phyloP scores from a whole-genome alignment of 176 grass and related monocot genomes.

The Oryza rufipogon region DNA sequence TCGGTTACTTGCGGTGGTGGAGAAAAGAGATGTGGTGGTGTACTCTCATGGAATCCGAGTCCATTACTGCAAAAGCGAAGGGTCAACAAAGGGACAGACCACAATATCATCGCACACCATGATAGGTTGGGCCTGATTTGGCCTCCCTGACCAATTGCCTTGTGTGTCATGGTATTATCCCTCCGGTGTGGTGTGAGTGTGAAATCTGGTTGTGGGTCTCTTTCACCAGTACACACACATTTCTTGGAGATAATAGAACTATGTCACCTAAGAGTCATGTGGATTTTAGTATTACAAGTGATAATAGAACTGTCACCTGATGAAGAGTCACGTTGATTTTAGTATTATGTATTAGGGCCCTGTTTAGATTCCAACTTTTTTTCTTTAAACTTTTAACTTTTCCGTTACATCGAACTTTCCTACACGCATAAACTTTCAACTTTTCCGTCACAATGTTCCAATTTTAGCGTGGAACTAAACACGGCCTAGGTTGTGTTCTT shows the following conservation, averaged over 20 bases:
- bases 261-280: not conserved
- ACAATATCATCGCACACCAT: not conserved
- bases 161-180: not conserved
- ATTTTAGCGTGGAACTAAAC: too few species aligned
- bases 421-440: too few species aligned
- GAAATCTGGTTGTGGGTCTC: too few species aligned
- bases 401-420: too few species aligned
- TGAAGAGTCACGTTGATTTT: not conserved
- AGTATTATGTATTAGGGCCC: too few species aligned
- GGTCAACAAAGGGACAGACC: conserved; percentile 28
- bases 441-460: too few species aligned
- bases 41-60: not conserved
- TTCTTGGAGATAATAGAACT: too few species aligned
- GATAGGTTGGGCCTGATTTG: not conserved
- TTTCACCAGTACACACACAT: not conserved
- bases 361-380: too few species aligned
- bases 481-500: too few species aligned
- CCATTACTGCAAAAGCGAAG: not conserved
- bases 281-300: too few species aligned
- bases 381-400: too few species aligned
- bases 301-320: too few species aligned
- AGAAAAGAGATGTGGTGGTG: not conserved
- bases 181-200: not conserved
- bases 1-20: not conserved
- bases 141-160: not conserved